These are phyloP conservation scores for Ciborinia camelliae DNA, from an alignment of 2,329 filamentous ascomycete species.

Conservation along the genomic window DNA sequence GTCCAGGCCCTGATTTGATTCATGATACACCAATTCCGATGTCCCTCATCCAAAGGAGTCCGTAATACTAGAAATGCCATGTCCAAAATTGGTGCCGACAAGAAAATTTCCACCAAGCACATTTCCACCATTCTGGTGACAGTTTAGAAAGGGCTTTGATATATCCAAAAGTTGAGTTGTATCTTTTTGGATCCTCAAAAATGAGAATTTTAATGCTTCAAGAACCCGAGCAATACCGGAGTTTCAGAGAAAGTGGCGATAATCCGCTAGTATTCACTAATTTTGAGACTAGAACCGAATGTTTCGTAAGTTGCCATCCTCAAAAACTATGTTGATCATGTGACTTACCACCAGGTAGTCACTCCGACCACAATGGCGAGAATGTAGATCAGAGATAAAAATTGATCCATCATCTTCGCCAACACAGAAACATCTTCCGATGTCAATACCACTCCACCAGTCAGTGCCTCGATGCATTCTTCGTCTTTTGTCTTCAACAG, in stretches of 20 bases:
- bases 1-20: background rate
- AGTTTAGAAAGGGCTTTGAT: background rate
- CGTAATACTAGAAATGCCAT: background rate
- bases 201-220: background rate
- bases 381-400: background rate
- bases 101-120: no score
- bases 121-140: background rate
- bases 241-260: no score
- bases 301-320: no score
- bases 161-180: background rate
- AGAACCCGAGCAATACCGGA: no score
- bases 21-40: background rate
- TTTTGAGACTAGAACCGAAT: no score
- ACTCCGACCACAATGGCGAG: background rate
- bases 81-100: background rate
- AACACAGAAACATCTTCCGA: background rate
- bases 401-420: background rate
- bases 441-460: background rate
- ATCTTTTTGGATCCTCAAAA: background rate
- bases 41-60: background rate
- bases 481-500: background rate
- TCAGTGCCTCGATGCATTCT: background rate
- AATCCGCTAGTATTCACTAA: background rate
- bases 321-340: no score
- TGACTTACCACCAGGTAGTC: constrained; percentile 1